Percentiles rank a stretch among this genome's conserved stretches.
phyloP scores from a whole-genome alignment of 805 yeast genomes.

The Grigorovia transvaalensis region DNA sequence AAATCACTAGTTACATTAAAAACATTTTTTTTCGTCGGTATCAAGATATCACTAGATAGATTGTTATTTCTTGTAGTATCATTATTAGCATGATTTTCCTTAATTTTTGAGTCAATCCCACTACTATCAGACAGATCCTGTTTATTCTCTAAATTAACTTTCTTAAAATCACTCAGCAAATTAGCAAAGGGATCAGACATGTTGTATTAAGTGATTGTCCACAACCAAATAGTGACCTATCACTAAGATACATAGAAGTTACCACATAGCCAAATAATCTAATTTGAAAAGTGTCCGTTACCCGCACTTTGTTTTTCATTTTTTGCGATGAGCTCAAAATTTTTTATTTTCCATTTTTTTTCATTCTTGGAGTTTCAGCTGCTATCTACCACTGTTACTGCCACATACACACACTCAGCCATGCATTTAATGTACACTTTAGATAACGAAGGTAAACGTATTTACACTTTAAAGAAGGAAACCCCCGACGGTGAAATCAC shows the following conservation, averaged over 20 bases:
- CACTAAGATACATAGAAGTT: too few species aligned
- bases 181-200: conserved; percentile 37
- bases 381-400: too few species aligned
- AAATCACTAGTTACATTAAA: too few species aligned
- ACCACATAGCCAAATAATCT: too few species aligned
- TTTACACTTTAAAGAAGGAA: conserved; percentile 79
- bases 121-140: background rate
- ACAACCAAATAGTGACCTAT: too few species aligned
- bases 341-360: background rate
- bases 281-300: too few species aligned
- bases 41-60: background rate
- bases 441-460: conserved; percentile 90
- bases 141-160: background rate
- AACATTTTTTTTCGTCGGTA: background rate
- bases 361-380: background rate
- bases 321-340: background rate
- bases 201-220: background rate
- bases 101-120: background rate
- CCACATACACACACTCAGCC: conserved; percentile 11
- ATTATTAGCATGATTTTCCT: background rate
- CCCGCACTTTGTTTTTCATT: background rate
- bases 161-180: conserved; percentile 28
- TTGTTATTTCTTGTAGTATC: too few species aligned
- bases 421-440: conserved; percentile 99
- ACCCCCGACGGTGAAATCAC: conserved; percentile 89